Conservation (phyloP, 2,329 filamentous ascomycete genomes). For the Penicillium sp. region DNA sequence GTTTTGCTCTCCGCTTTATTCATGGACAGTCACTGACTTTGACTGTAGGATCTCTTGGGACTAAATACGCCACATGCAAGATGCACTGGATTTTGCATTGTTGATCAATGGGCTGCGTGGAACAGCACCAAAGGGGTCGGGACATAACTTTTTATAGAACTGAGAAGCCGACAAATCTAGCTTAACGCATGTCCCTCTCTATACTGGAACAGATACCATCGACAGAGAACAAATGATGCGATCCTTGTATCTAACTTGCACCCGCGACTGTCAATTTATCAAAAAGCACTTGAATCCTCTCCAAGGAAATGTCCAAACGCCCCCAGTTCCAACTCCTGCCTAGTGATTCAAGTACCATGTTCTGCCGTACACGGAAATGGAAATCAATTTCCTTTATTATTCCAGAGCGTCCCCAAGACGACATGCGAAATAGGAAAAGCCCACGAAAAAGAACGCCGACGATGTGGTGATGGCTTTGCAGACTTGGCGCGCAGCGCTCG, state of each 20-base stretch:
- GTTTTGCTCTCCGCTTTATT: slow-evolving; percentile 14
- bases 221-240: background rate
- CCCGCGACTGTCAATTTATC: background rate
- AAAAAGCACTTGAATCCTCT: background rate
- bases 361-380: background rate
- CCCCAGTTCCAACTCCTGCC: background rate
- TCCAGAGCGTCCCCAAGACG: background rate
- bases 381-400: background rate
- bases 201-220: background rate
- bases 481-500: slow-evolving; percentile 14
- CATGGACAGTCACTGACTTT: slow-evolving; percentile 11
- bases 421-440: background rate
- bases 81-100: background rate
- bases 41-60: slow-evolving; percentile 33
- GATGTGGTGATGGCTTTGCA: background rate
- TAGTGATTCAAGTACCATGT: background rate
- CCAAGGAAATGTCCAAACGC: background rate
- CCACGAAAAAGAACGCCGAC: slow-evolving; percentile 4
- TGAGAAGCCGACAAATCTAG: background rate
- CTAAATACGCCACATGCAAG: slow-evolving; percentile 10
- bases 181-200: background rate
- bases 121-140: too few relatives aligned
- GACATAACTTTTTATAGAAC: background rate
- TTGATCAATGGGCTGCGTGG: background rate
- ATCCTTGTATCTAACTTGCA: background rate